Evolutionary conservation across 2,329 filamentous ascomycete species (phyloP).

Genomic region (Chrysosporium keratinophilum): DNA sequence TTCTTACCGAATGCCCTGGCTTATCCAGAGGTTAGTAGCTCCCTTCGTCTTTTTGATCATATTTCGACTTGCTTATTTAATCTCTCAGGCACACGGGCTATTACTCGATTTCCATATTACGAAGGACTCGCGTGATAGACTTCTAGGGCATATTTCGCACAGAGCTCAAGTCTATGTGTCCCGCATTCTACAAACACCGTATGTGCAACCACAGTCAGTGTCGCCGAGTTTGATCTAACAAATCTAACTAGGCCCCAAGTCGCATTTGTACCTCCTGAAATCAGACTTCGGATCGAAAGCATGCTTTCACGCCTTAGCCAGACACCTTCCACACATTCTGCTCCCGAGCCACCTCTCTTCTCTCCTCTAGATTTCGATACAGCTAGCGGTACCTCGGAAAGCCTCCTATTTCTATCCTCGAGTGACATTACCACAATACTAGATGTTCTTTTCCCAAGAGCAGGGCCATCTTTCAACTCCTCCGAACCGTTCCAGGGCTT

Average conservation of each 20-base stretch:
- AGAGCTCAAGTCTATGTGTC: conserved; percentile 69
- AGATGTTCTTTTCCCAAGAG: conserved; percentile 64
- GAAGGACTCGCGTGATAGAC: conserved; percentile 73
- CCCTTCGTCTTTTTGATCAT: background rate
- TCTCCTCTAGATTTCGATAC: background rate
- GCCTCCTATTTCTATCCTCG: conserved; percentile 47
- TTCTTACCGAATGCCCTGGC: conserved; percentile 77
- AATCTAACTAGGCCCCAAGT: conserved; percentile 37
- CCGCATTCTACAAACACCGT: conserved; percentile 62
- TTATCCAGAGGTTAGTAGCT: conserved; percentile 64
- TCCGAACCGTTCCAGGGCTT: conserved; percentile 22
- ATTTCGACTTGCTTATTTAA: conserved; percentile 26
- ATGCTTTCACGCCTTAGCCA: conserved; percentile 28
- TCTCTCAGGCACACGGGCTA: conserved; percentile 44
- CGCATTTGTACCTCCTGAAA: conserved; percentile 26
- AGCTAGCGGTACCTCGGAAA: conserved; percentile 39
- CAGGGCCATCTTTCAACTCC: conserved; percentile 14
- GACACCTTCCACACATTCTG: background rate
- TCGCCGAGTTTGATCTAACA: conserved; percentile 29
- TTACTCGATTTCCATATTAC: conserved; percentile 88
- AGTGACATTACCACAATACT: conserved; percentile 70
- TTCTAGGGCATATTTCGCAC: conserved; percentile 63
- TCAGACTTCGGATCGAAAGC: conserved; percentile 29
- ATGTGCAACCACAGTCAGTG: conserved; percentile 38
- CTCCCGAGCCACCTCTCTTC: background rate